Conservation (phyloP, 1,139 yeast species). For the Debaryomyces robertsiae region DNA sequence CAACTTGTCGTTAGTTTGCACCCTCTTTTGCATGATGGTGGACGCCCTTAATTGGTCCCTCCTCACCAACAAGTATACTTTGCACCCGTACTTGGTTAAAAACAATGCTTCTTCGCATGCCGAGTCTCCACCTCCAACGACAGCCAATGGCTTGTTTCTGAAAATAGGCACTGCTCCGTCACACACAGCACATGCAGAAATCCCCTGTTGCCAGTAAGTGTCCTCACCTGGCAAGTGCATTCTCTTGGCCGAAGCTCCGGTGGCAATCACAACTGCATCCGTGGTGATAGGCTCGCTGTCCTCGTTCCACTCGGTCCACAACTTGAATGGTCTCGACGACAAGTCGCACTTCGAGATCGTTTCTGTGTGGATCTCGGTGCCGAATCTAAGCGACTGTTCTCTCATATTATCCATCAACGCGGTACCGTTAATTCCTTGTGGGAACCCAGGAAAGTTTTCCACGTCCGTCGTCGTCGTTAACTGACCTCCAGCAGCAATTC, state of each 20-base stretch:
- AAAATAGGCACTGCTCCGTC: conserved; percentile 99
- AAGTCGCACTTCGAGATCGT: conserved; percentile 91
- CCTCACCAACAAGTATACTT: conserved; percentile 90
- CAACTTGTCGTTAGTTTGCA: conserved; percentile 76
- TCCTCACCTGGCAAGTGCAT: conserved; percentile 95
- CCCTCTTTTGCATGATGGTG: conserved; percentile 94
- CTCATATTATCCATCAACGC: conserved; percentile 93
- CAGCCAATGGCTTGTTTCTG: conserved; percentile 96
- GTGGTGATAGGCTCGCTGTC: conserved; percentile 87
- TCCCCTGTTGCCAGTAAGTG: conserved; percentile 97
- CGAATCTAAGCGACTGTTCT: conserved; percentile 81
- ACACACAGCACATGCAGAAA: conserved; percentile 98
- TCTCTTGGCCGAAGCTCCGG: conserved; percentile 98
- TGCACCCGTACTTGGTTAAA: conserved; percentile 94
- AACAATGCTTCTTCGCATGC: conserved; percentile 98
- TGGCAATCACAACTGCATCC: conserved; percentile 89
- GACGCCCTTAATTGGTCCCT: conserved; percentile 94
- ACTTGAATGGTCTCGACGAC: conserved; percentile 84
- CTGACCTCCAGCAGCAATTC: conserved; percentile 98
- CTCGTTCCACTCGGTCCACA: conserved; percentile 95
- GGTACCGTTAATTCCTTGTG: conserved; percentile 87
- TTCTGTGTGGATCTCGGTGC: conserved; percentile 92
- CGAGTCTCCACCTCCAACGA: conserved; percentile 98
- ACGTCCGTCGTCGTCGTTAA: conserved; percentile 96
- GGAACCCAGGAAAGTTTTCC: conserved; percentile 98